A percentile compares a stretch with the other conserved stretches of the same genome.
phyloP scores from a whole-genome alignment of 1,139 yeast species.

The Tardiomyces digboiensis region DNA sequence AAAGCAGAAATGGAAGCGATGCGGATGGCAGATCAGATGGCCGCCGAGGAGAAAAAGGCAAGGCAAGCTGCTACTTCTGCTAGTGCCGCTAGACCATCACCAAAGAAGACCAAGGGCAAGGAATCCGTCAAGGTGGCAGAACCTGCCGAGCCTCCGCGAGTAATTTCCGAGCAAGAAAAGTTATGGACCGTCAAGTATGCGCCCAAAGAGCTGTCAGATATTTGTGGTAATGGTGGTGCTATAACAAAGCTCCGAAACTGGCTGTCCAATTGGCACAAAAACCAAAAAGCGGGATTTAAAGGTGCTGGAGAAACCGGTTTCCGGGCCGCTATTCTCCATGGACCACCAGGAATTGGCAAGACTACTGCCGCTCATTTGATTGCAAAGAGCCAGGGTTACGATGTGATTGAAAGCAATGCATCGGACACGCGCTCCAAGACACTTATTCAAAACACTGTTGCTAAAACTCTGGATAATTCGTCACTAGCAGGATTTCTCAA shows the following conservation, averaged over 20 bases:
- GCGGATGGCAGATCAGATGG: slow-evolving; percentile 30
- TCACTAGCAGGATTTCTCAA: slow-evolving; percentile 72
- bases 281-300: slow-evolving; percentile 46
- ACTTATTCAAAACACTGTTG: slow-evolving; percentile 55
- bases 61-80: background rate
- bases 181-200: slow-evolving; percentile 95
- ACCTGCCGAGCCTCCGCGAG: slow-evolving; percentile 23
- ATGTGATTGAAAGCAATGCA: slow-evolving; percentile 83
- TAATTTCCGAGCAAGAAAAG: slow-evolving; percentile 2
- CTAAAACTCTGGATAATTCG: slow-evolving; percentile 67
- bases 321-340: slow-evolving; percentile 81
- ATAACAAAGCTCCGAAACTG: slow-evolving; percentile 58
- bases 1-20: slow-evolving; percentile 39
- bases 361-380: slow-evolving; percentile 86
- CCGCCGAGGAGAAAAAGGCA: slow-evolving; percentile 3
- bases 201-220: slow-evolving; percentile 61
- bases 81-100: background rate
- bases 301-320: slow-evolving; percentile 43
- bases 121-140: slow-evolving; percentile 42
- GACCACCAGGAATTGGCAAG: slow-evolving; percentile 97
- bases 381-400: slow-evolving; percentile 72
- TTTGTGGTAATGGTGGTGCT: slow-evolving; percentile 85
- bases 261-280: slow-evolving; percentile 69
- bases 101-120: background rate
- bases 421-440: slow-evolving; percentile 87